Conservation (phyloP, 192 early-diverging fungal species). For the Spinellus fusiger region DNA sequence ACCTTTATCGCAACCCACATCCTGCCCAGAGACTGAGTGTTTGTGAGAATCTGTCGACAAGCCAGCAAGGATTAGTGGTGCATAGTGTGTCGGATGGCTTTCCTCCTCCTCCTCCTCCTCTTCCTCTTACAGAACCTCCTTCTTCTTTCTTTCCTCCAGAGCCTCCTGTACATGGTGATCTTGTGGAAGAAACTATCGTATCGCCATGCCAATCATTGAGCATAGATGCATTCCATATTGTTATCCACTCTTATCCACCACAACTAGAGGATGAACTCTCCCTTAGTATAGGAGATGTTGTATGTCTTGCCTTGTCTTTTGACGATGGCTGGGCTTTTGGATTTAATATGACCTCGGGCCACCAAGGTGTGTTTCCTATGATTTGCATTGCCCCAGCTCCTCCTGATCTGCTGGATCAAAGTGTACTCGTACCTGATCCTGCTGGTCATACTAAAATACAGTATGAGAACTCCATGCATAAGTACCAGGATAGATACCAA, state of each 20-base stretch:
- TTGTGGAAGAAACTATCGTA: background rate
- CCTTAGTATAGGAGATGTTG: constrained; percentile 56
- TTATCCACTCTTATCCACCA: constrained; percentile 53
- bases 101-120: background rate
- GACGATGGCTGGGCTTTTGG: constrained; percentile 89
- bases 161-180: background rate
- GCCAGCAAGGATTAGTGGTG: background rate
- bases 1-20: too few relatives aligned
- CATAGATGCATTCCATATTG: constrained; percentile 19
- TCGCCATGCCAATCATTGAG: background rate
- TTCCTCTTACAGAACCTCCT: too few relatives aligned
- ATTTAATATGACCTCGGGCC: constrained; percentile 55
- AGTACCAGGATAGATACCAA: too few relatives aligned
- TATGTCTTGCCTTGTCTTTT: constrained; percentile 62
- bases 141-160: background rate
- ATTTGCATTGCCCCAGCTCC: constrained; percentile 51
- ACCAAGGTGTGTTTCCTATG: constrained; percentile 74
- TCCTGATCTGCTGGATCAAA: background rate
- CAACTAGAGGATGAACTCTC: constrained; percentile 66
- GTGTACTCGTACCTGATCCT: background rate
- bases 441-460: background rate
- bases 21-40: background rate
- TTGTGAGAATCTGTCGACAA: constrained; percentile 2
- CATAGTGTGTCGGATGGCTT: background rate
- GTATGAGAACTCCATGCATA: background rate